phyloP scores from a whole-genome alignment of 78 protist species.

The Anaeramoeba flamelloides region DNA sequence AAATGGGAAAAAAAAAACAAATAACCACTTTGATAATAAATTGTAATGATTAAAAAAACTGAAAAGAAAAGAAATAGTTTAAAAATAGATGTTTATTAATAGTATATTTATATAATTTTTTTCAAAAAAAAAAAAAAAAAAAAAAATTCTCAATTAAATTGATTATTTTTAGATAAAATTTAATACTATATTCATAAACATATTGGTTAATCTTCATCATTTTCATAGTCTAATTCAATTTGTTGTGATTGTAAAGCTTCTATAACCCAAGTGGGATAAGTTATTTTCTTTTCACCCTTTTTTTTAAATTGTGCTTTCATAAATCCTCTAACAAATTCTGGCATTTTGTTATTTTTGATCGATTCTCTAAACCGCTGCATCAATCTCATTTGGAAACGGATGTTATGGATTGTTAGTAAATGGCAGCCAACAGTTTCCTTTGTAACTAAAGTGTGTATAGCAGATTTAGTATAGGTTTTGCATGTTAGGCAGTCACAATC shows the following conservation, averaged over 20 bases:
- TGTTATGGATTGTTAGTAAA: neutral
- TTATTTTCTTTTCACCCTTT: neutral
- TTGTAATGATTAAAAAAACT: too few relatives aligned
- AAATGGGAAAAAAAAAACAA: too few relatives aligned
- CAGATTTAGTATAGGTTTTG: neutral
- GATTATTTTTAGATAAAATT: too few relatives aligned
- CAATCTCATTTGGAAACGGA: slow-evolving; percentile 1
- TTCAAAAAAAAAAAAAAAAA: too few relatives aligned
- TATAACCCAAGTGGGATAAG: neutral
- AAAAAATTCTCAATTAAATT: too few relatives aligned
- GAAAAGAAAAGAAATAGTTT: too few relatives aligned
- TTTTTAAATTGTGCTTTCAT: neutral
- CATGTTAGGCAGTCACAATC: neutral
- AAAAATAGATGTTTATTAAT: too few relatives aligned
- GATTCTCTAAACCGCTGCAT: neutral
- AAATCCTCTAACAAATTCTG: neutral
- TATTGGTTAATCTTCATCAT: too few relatives aligned
- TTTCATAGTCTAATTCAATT: too few relatives aligned
- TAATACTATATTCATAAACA: too few relatives aligned
- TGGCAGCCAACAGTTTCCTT: neutral
- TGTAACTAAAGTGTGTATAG: neutral
- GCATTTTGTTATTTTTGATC: neutral
- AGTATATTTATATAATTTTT: too few relatives aligned
- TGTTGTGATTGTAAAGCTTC: neutral
- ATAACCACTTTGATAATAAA: too few relatives aligned